Base-by-base conservation (phyloP, 805 yeast species). In the Millerozyma acaciae region DNA sequence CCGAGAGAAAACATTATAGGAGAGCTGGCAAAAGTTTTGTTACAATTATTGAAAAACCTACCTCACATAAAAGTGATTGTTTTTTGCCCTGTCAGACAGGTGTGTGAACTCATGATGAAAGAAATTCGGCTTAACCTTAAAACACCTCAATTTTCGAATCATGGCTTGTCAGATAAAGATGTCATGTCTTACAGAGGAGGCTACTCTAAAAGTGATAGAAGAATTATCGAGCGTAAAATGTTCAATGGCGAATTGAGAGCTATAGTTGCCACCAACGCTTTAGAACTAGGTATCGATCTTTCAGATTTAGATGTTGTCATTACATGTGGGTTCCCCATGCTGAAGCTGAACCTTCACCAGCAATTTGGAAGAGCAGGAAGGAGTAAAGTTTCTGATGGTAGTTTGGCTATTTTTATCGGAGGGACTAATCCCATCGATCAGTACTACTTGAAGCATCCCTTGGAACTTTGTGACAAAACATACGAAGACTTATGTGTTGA, bases 281-380 rank as follows among this genome's bases (percentile, higher is more conserved):
- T 93, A 37, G 99, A 93, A 51, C 70, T 93, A 30, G 99, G 99
- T 38, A 85, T 93, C 32, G 98, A 93, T 65, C 83, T 93, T 40
- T 95, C 97, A 31, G 84, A 83, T 9, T 64, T 93, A 29, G 98
- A 93, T 57, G 88, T 95, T 1, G 97, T 89, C 0, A 60, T 93
- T 2, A 78, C 88, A 62, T 86, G 95, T 50, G 97, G 97, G 0
- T 93, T 93, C 42, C 99, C 99, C 0, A 64, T 78, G 14, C 84
- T 95, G 33, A 70, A 88, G 38, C 80, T 94, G 31, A 87, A 87
- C 40, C 75, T 93, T 51, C 86, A 89, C 47, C 99, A 93, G 58
- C 98, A 93, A 51, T 82, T 93, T 64, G 99, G 99, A 22, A 72
- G 99, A 50, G 97, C 96, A 0, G 99, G 99, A 12, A 70, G 99